These are phyloP conservation scores for Rhodotorula sp. DNA, from an alignment of 1,284 basidiomycete genomes.

Conservation along the genomic window DNA sequence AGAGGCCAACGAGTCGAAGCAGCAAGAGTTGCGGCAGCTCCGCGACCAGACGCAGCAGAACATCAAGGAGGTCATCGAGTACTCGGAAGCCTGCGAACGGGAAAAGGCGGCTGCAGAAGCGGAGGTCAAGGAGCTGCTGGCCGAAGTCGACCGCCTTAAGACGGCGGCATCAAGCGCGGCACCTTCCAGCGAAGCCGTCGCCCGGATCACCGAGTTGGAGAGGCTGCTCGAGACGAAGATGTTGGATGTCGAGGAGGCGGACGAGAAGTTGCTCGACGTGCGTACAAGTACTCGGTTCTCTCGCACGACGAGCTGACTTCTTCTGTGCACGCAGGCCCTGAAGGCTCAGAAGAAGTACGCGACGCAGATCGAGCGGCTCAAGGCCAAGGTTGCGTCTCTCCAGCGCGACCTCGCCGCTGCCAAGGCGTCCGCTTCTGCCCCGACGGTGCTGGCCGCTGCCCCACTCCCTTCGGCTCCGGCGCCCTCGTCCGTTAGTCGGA, in stretches of 20 bases:
- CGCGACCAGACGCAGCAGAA: constrained; percentile 8
- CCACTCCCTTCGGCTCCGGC: constrained; percentile 1
- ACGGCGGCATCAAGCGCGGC: background rate
- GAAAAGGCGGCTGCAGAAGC: constrained; percentile 18
- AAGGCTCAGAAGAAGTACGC: constrained; percentile 32
- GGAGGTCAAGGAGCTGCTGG: background rate
- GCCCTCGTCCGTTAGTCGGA: constrained; percentile 18
- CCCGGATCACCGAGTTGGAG: constrained; percentile 27
- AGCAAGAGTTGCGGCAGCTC: too few species aligned
- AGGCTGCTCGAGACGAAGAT: constrained; percentile 20
- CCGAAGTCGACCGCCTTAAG: too few species aligned
- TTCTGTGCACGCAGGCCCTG: constrained; percentile 17
- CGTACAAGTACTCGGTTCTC: background rate
- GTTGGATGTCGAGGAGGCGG: constrained; percentile 34
- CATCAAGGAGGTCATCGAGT: constrained; percentile 18
- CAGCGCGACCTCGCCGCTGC: constrained; percentile 33
- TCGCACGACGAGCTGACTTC: too few species aligned
- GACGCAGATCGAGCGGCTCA: constrained; percentile 33
- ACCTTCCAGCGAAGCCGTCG: background rate
- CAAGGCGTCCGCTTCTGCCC: constrained; percentile 12
- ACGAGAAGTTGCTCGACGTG: constrained; percentile 39
- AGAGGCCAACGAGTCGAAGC: too few species aligned
- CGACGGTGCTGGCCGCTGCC: background rate
- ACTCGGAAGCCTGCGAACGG: constrained; percentile 2
- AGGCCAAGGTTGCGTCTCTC: constrained; percentile 29